Conservation (phyloP, 768 basidiomycete genomes). For the Mycena pura region DNA sequence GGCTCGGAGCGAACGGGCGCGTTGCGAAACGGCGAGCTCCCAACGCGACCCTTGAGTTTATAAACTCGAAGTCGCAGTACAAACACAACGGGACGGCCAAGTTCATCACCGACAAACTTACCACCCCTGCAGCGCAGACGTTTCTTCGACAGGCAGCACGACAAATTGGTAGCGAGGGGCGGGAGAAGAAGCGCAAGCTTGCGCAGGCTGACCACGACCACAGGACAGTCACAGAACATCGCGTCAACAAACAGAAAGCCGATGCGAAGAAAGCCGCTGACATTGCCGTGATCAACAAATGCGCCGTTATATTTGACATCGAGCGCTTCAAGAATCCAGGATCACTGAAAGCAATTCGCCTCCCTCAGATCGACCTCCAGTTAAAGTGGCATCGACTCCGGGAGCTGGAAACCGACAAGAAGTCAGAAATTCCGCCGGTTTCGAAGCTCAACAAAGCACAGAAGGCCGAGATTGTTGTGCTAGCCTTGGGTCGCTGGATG, state of each 20-base stretch:
- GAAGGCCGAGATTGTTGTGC: background rate
- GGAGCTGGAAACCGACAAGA: conserved; percentile 9
- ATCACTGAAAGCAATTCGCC: background rate
- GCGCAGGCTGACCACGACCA: background rate
- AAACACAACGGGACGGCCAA: conserved; percentile 3
- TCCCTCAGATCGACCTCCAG: conserved; percentile 2
- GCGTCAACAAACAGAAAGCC: background rate
- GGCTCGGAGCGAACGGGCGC: conserved; percentile 31
- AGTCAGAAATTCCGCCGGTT: background rate
- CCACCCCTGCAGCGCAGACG: background rate
- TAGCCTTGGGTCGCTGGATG: conserved; percentile 3
- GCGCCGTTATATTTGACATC: background rate
- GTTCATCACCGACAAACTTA: background rate
- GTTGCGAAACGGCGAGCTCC: conserved; percentile 2
- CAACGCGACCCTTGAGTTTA: conserved; percentile 4
- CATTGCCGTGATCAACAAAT: background rate
- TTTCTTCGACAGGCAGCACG: background rate
- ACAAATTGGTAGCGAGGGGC: background rate
- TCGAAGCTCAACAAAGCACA: conserved; percentile 5
- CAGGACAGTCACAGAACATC: background rate
- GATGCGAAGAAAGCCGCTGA: background rate
- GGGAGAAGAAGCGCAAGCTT: background rate
- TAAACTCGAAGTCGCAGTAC: conserved; percentile 12
- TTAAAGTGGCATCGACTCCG: conserved; percentile 8
- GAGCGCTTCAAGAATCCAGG: background rate